Percentiles rank a stretch among this genome's conserved stretches.
Evolutionary conservation across 306 rosid genomes (phyloP).

Genomic region (Cucurbita moschata): DNA sequence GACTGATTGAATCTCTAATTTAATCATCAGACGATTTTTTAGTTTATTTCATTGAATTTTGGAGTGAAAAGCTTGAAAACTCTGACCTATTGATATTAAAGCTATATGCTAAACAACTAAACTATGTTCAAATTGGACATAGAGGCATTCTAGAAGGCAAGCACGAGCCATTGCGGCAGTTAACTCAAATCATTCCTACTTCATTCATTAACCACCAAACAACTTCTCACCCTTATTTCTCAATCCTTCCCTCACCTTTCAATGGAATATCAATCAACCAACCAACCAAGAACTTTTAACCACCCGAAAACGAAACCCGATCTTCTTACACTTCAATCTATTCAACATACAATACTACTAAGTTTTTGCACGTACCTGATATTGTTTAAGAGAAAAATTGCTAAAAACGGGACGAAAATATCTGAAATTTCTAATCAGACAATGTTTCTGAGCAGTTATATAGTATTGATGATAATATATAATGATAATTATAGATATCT

Average conservation of each 20-base stretch:
- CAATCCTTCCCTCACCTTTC: not conserved
- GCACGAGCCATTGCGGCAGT: not conserved
- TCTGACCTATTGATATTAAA: no score
- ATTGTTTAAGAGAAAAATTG: not conserved
- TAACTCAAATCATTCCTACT: not conserved
- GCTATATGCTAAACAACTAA: no score
- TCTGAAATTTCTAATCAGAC: no score
- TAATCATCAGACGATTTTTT: no score
- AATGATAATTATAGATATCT: no score
- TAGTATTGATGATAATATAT: no score
- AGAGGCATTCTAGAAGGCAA: no score
- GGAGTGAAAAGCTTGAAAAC: no score
- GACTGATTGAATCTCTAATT: no score
- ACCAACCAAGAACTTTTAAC: not conserved
- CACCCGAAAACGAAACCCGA: not conserved
- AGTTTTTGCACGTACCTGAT: not conserved
- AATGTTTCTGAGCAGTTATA: not conserved
- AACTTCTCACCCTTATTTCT: not conserved
- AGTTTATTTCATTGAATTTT: no score
- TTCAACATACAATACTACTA: not conserved
- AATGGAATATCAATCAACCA: not conserved
- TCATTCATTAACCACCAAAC: not conserved
- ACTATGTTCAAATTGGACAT: no score
- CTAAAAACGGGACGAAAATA: not conserved
- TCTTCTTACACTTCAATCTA: not conserved